Percentiles rank a stretch among this genome's conserved stretches.
phyloP scores from a whole-genome alignment of 768 basidiomycete genomes.

The Daedaleopsis nitida region DNA sequence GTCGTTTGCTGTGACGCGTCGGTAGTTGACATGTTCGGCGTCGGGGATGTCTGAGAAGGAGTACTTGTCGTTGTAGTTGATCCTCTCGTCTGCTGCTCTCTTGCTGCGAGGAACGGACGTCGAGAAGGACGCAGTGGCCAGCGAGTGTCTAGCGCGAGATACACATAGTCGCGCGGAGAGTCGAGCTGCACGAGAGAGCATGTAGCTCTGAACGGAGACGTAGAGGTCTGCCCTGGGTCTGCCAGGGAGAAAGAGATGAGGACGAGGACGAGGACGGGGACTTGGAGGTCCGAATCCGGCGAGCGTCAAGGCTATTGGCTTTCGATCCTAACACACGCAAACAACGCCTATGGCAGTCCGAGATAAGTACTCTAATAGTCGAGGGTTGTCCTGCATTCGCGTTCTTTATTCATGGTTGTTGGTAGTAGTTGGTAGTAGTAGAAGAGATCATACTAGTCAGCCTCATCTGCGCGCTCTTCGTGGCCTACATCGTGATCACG shows the following conservation, averaged over 20 bases:
- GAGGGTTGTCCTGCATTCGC: too few species aligned
- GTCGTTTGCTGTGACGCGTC: slow-evolving; percentile 70
- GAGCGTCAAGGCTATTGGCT: slow-evolving; percentile 14
- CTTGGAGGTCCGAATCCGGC: background rate
- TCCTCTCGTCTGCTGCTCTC: slow-evolving; percentile 49
- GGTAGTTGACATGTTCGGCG: slow-evolving; percentile 50
- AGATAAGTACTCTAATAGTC: too few species aligned
- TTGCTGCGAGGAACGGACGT: slow-evolving; percentile 4
- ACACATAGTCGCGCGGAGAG: slow-evolving; percentile 2
- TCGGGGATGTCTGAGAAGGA: slow-evolving; percentile 51
- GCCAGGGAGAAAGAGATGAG: too few species aligned
- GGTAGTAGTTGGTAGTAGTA: too few species aligned
- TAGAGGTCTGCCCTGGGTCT: background rate
- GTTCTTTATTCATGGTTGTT: too few species aligned
- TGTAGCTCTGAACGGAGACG: slow-evolving; percentile 5
- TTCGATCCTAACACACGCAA: slow-evolving; percentile 12
- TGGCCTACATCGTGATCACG: too few species aligned
- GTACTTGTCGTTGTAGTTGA: slow-evolving; percentile 75
- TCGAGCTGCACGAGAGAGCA: slow-evolving; percentile 11
- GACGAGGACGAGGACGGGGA: background rate
- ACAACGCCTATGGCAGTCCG: slow-evolving; percentile 6
- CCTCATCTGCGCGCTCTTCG: too few species aligned
- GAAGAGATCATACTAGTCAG: too few species aligned
- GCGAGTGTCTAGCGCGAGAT: background rate
- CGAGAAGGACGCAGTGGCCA: slow-evolving; percentile 7